Evolutionary conservation across 1,139 yeast species (phyloP), one percentile per base, ranked within the genome.

Genomic region (Pneumocystis oryctolagi): DNA sequence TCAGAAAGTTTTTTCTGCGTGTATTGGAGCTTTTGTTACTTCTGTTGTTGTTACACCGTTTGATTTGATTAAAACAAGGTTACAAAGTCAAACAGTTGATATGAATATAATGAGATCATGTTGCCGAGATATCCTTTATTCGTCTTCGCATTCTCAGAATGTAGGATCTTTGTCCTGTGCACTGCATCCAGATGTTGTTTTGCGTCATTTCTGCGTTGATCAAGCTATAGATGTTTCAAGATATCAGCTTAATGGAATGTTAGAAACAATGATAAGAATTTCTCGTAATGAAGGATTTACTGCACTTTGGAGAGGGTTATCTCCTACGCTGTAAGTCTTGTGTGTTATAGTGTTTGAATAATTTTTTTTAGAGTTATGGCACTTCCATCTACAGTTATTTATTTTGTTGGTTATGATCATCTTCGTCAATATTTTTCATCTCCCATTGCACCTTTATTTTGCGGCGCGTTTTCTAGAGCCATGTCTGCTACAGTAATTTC

Each of bases 401-500:
- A 92, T 72, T 92, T 89, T 74, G 87, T 95, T 2, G 96, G 97
- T 0, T 92, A 92, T 72, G 99, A 92, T 69, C 81, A 85, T 66
- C 76, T 90, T 60, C 76, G 88, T 25, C 68, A 67, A 31, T 47
- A 47, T 28, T 47, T 47, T 47, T 47, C 55, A 9, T 47, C 55
- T 2, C 55, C 55, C 4, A 65, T 87, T 28, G 89, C 88, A 68
- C 97, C 98, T 0, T 75, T 92, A 62, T 55, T 88, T 0, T 89
- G 97, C 71, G 99, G 99, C 0, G 82, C 92, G 0, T 67, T 85
- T 12, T 97, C 98, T 0, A 78, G 99, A 67, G 78, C 84, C 0
- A 68, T 90, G 66, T 88, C 97, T 0, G 96, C 97, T 0, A 83
- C 96, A 0, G 80, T 82, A 4, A 84, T 92, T 1, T 84, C 97